Evolutionary conservation across 108 stramenopile species (phyloP), one percentile per base, ranked within the genome.

Genomic region (Seminavis robusta): DNA sequence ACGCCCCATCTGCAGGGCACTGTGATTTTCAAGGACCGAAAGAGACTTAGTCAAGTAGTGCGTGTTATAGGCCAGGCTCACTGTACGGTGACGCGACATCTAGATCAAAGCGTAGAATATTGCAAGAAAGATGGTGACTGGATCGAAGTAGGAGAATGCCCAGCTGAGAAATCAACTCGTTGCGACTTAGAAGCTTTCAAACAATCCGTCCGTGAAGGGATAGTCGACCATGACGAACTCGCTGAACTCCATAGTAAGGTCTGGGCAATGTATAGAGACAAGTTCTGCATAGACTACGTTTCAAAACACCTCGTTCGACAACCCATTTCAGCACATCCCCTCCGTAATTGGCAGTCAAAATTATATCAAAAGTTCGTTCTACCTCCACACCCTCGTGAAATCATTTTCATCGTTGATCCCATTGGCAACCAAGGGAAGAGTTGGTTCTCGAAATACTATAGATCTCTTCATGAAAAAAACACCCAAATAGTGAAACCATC

Each of bases 91-190:
- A 45, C 44, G 8, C 44, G 44, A 8, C 16, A 45, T 17, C 8
- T 45, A 10, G 8, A 10, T 8, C 44, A 45, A 45, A 45, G 44
- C 17, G 16, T 45, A 8, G 44, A 45, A 17, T 45, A 45, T 16
- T 45, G 44, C 44, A 45, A 45, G 44, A 45, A 45, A 45, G 44
- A 45, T 16, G 44, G 44, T 45, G 17, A 45, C 16, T 45, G 16
- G 10, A 17, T 19, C 8, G 44, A 45, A 17, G 44, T 45, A 45
- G 44, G 44, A 37, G 36, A 37, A 37, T 37, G 36, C 13, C 36
- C 36, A 11, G 36, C 36, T 37, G 36, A 37, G 36, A 37, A 37
- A 37, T 13, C 36, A 37, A 37, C 36, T 13, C 36, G n/a, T n/a
- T n/a, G n/a, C n/a, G n/a, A n/a, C n/a, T n/a, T n/a, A n/a, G n/a